These are phyloP conservation scores for Saksenaea vasiformis DNA, from an alignment of 371 early-diverging fungal genomes.

Conservation along the genomic window DNA sequence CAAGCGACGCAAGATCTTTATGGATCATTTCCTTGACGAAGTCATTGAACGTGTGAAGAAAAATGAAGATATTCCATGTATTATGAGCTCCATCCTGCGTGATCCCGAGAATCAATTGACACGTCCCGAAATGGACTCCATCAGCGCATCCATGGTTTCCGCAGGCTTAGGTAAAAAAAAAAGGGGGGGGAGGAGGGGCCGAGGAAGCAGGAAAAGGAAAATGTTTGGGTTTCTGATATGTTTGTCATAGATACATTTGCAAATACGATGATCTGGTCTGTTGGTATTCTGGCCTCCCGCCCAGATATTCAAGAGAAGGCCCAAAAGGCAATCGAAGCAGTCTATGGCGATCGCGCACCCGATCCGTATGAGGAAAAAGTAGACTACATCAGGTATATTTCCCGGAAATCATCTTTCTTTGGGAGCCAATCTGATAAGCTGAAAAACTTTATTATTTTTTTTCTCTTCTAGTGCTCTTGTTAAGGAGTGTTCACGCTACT, in stretches of 20 bases:
- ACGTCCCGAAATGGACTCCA: background rate
- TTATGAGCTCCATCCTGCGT: background rate
- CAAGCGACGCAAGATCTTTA: background rate
- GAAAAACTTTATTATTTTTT: background rate
- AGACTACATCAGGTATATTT: background rate
- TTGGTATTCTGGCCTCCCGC: background rate
- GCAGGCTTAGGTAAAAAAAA: background rate
- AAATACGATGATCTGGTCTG: constrained; percentile 1
- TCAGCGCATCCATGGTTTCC: background rate
- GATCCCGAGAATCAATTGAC: background rate
- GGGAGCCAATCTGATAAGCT: background rate
- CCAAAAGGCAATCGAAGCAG: background rate
- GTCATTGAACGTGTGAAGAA: background rate
- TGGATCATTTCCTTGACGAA: constrained; percentile 1
- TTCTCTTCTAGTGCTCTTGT: background rate
- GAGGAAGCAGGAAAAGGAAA: background rate
- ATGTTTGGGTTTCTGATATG: background rate
- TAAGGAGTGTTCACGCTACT: constrained; percentile 1
- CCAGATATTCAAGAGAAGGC: constrained; percentile 1
- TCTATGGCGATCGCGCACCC: background rate
- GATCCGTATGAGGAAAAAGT: constrained; percentile 1
- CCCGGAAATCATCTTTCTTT: background rate
- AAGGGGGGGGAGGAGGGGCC: too few species aligned
- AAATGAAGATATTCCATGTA: background rate
- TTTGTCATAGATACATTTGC: background rate